Evolutionary conservation across 73 alveolate species (phyloP), one percentile per base, ranked within the genome.

Genomic region (Blepharisma japonicum): DNA sequence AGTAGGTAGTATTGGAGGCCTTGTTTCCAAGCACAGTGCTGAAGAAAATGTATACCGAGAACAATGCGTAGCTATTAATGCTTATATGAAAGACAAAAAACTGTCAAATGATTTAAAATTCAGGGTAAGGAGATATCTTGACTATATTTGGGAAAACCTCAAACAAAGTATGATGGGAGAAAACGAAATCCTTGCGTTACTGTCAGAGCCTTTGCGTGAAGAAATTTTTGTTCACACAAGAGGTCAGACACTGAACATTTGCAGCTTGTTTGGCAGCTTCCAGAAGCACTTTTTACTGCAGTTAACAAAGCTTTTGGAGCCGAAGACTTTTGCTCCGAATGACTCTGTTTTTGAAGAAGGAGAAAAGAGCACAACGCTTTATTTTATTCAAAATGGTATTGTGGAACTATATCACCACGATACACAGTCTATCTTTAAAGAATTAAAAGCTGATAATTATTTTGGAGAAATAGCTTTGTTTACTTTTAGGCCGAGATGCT

Each of bases 1-100:
- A 5, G 87, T 93, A 74, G 95, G 95, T 7, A 77, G 89, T 32
- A 93, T 93, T 45, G 96, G 97, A 23, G 79, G 94, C 6, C 72
- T 83, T 1, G 50, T 93, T 25, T 94, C 82, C 25, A 87, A 90
- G 51, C 81, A 88, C 51, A 88, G 86, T 56, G 83, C 85, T 14
- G 83, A 88, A 68, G 91, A 70, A 32, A 47, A 87, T 0, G 88
- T 85, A 11, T 84, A 87, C 45, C 70, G 84, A 78, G 87, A 90
- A 70, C 83, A 90, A 68, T 68, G 86, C 74, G 78, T 80, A 7
- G 74, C 80, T 55, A 85, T 88, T 11, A 90, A 88, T 70, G 82
- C 91, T 77, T 90, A 86, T 81, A 77, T 90, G 86, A 77, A 72
- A 14, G 56, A 81, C 25, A 85, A 90, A 77, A 68, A 81, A 6